Percentiles rank a stretch among this genome's conserved stretches.
These are phyloP conservation scores for Tricholomella constricta DNA, from an alignment of 768 basidiomycete genomes.

Conservation along the genomic window DNA sequence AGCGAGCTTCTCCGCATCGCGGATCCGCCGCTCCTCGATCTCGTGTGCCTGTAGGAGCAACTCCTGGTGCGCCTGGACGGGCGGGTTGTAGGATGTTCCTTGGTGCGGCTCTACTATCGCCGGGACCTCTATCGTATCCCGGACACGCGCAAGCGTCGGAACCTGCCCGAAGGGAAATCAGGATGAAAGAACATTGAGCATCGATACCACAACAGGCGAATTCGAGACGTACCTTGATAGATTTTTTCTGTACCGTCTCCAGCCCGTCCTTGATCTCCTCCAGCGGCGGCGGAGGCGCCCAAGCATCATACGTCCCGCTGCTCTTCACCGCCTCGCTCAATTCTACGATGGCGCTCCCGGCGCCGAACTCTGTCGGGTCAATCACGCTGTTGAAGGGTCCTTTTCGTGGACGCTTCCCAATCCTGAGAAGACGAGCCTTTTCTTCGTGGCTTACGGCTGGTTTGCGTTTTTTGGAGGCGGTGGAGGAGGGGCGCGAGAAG, in stretches of 20 bases:
- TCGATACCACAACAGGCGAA: not conserved
- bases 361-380: constrained; percentile 67
- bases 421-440: constrained; percentile 72
- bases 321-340: constrained; percentile 69
- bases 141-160: constrained; percentile 47
- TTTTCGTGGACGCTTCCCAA: constrained; percentile 69
- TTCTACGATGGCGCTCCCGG: constrained; percentile 65
- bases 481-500: constrained; percentile 50
- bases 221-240: constrained; percentile 52
- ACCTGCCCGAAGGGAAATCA: constrained; percentile 36
- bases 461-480: constrained; percentile 43
- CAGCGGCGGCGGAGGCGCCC: constrained; percentile 41
- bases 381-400: constrained; percentile 74
- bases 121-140: constrained; percentile 58
- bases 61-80: constrained; percentile 67
- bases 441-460: constrained; percentile 58
- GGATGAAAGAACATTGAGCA: not conserved
- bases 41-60: constrained; percentile 69
- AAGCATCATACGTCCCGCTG: constrained; percentile 69
- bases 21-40: constrained; percentile 59
- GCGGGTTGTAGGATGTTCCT: constrained; percentile 90
- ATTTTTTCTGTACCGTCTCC: constrained; percentile 42
- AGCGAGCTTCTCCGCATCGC: constrained; percentile 53
- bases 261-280: constrained; percentile 39
- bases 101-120: constrained; percentile 74